A percentile compares a stretch with the other conserved stretches of the same genome.
Conservation (phyloP, 2,329 filamentous ascomycete species). For the Aaosphaeria arxii region DNA sequence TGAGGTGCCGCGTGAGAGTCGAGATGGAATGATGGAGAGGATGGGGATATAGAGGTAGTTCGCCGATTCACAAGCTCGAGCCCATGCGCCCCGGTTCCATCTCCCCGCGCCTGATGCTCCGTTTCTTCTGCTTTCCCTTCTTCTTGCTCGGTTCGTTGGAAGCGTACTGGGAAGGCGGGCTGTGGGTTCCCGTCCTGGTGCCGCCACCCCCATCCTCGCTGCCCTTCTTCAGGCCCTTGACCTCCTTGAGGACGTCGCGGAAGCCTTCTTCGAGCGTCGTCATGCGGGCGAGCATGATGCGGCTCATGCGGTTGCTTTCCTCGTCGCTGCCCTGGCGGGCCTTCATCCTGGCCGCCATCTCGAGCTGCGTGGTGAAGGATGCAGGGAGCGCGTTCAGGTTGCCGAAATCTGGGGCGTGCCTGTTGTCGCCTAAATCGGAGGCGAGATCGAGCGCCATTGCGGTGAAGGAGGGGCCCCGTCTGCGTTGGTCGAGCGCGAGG, state of each 20-base stretch:
- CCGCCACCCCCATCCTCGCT: constrained; percentile 18
- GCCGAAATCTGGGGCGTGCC: constrained; percentile 58
- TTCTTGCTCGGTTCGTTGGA: constrained; percentile 20
- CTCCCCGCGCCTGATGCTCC: constrained; percentile 9
- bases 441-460: constrained; percentile 61
- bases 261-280: constrained; percentile 91
- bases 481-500: constrained; percentile 46
- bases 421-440: constrained; percentile 67
- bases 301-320: constrained; percentile 50
- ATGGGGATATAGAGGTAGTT: neutral
- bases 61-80: constrained; percentile 17
- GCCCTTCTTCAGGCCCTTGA: constrained; percentile 60
- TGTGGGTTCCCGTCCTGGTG: constrained; percentile 18
- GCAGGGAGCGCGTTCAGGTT: constrained; percentile 65
- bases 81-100: constrained; percentile 22
- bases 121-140: constrained; percentile 32
- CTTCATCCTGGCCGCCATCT: constrained; percentile 30
- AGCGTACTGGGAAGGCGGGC: constrained; percentile 13
- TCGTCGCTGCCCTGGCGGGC: constrained; percentile 25
- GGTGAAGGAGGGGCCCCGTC: constrained; percentile 63
- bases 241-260: constrained; percentile 77
- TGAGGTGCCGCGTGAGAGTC: too few species aligned
- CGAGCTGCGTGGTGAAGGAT: constrained; percentile 71
- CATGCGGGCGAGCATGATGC: constrained; percentile 84
- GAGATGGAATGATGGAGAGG: neutral